Evolutionary conservation across 1,284 basidiomycete genomes (phyloP).

Genomic region (Prillingera fragicola): DNA sequence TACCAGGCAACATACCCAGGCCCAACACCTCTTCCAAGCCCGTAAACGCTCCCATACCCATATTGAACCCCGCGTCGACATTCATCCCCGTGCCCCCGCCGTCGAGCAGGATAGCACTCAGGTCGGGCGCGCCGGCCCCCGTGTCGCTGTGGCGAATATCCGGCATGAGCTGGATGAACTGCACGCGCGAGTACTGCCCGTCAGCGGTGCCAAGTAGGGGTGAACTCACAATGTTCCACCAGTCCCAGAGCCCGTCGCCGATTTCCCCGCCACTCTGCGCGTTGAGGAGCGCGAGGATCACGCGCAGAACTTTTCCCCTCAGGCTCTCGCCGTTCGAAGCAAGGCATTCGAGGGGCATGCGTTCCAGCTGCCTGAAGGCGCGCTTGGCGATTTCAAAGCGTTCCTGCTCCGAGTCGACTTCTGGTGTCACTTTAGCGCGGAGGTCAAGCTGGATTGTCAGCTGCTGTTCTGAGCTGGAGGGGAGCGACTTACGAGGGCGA

Average conservation of each 20-base stretch:
- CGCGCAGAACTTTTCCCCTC: conserved; percentile 29
- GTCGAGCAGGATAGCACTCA: no score
- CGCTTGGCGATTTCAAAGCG: conserved; percentile 19
- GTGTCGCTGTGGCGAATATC: no score
- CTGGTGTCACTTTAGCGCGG: conserved; percentile 12
- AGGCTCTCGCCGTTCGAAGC: conserved; percentile 31
- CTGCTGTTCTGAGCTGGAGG: no score
- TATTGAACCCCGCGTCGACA: no score
- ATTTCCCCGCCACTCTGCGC: conserved; percentile 13
- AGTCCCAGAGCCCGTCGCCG: conserved; percentile 26
- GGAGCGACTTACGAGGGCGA: conserved; percentile 22
- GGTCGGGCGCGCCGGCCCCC: no score
- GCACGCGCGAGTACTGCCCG: conserved; percentile 27
- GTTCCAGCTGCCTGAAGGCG: conserved; percentile 12
- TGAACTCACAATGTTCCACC: conserved; percentile 33
- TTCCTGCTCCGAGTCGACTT: conserved; percentile 16
- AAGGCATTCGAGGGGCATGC: conserved; percentile 27
- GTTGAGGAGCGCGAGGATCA: conserved; percentile 23
- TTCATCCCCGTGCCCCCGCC: no score
- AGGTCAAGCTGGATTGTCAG: conserved; percentile 25
- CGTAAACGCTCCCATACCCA: no score
- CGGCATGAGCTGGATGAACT: conserved; percentile 35
- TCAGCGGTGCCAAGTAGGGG: not conserved
- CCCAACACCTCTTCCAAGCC: no score
- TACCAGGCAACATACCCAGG: no score